phyloP scores from a whole-genome alignment of 208 protist genomes.

The Wallacemonas collosoma region DNA sequence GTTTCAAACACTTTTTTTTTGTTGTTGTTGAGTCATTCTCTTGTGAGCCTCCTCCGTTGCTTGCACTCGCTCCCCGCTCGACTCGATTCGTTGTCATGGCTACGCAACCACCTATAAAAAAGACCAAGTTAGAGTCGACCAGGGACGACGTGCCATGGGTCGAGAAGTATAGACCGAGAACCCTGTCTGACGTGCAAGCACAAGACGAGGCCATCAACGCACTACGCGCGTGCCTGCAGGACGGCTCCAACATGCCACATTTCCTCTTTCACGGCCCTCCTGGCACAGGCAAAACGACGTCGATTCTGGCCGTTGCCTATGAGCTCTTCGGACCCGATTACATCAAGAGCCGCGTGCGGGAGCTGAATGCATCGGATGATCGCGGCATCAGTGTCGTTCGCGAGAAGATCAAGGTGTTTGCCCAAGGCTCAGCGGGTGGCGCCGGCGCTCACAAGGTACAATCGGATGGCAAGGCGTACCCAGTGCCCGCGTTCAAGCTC shows the following conservation, averaged over 20 bases:
- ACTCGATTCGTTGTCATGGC: conserved; percentile 17
- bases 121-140: conserved; percentile 25
- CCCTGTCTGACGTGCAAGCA: conserved; percentile 93
- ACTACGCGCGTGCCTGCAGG: conserved; percentile 88
- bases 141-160: conserved; percentile 71
- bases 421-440: conserved; percentile 84
- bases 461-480: conserved; percentile 87
- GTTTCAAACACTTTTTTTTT: neutral
- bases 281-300: conserved; percentile 98
- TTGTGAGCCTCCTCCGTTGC: neutral
- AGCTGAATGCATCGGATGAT: conserved; percentile 99
- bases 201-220: conserved; percentile 96
- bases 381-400: conserved; percentile 99
- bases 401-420: conserved; percentile 98
- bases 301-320: conserved; percentile 97
- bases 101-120: conserved; percentile 27
- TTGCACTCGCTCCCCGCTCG: neutral
- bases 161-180: conserved; percentile 95
- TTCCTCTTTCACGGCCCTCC: conserved; percentile 99
- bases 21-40: neutral
- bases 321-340: conserved; percentile 97
- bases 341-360: conserved; percentile 92
- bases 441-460: conserved; percentile 53
- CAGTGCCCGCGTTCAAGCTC: conserved; percentile 97
- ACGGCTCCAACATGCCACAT: conserved; percentile 96